Base-by-base conservation (phyloP, 306 rosid species). In the Prunus mira region DNA sequence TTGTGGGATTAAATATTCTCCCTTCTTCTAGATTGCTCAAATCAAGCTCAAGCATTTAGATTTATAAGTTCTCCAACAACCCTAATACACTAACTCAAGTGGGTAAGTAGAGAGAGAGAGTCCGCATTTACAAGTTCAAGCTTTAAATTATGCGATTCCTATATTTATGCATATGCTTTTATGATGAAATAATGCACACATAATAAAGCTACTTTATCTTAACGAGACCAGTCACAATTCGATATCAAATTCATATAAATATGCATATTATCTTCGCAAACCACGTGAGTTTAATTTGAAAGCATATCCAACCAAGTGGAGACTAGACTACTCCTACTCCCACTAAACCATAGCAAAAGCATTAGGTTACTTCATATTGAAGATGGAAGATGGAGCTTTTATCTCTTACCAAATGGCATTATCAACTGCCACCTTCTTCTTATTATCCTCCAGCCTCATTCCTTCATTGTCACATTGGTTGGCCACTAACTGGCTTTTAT, bases 401-500 rank as follows among this genome's bases (percentile, higher is more conserved):
- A 65, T 41, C 18, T 30, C 41, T 14, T 28, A 7, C 3, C 1
- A 66, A 8, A 19, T 9, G 25, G 15, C 50, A 34, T 17, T 41
- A 41, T 38, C 49, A 65, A 66, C 41, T 43, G 25, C 28, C 51
- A 67, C 55, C 12, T 56, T 20, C 62, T 67, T 46, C 11, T 20
- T 24, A 1, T 24, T 24, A 24, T 24, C 25, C 1, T 24, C 25
- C 1, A 24, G 25, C 25, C 25, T 45, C 22, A 68, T 22, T 41
- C 51, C 12, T 1, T 15, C 43, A 51, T 60, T 67, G 52, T 70
- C 84, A 79, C 45, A 60, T 62, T 43, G 58, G 77, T 77, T 81
- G 90, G 76, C 80, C 79, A 49, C 70, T 75, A 34, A 82, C 65
- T 65, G 80, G 50, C 73, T 52, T 60, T 46, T 66, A n/a, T 12